A percentile compares a stretch with the other conserved stretches of the same genome.
These are phyloP conservation scores for Aspergillus oerlinghausenensis DNA, from an alignment of 2,329 filamentous ascomycete genomes.

Conservation along the genomic window DNA sequence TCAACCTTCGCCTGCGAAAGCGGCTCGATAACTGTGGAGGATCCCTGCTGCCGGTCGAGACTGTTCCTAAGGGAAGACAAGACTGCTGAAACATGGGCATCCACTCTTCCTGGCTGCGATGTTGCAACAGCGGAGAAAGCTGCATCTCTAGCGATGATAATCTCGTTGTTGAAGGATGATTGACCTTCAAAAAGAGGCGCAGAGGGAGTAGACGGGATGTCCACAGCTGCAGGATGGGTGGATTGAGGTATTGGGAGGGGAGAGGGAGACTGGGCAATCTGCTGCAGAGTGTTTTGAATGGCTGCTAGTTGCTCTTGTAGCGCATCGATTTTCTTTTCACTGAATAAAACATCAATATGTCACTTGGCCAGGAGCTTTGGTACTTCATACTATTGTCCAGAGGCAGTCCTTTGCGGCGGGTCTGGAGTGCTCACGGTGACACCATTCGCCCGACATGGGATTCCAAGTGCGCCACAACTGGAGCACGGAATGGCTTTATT, in stretches of 20 bases:
- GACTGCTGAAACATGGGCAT: slow-evolving; percentile 18
- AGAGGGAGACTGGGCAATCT: slow-evolving; percentile 9
- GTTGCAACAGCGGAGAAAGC: slow-evolving; percentile 17
- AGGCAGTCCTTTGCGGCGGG: neutral
- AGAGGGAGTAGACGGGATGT: slow-evolving; percentile 10
- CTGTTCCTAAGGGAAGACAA: slow-evolving; percentile 15
- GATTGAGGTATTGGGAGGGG: slow-evolving; percentile 1
- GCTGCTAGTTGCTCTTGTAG: slow-evolving; percentile 17
- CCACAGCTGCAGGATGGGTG: slow-evolving; percentile 1
- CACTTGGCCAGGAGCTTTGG: too few species aligned
- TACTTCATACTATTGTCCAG: slow-evolving; percentile 14
- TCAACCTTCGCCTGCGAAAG: slow-evolving; percentile 1
- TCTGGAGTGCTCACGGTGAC: slow-evolving; percentile 2
- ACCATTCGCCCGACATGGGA: slow-evolving; percentile 13
- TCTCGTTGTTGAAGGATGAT: slow-evolving; percentile 22
- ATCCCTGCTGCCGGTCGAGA: slow-evolving; percentile 11
- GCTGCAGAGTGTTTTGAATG: slow-evolving; percentile 14
- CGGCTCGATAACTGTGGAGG: neutral
- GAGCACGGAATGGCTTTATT: slow-evolving; percentile 21
- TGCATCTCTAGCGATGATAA: slow-evolving; percentile 19
- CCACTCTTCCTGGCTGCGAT: slow-evolving; percentile 5
- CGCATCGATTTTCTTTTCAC: slow-evolving; percentile 14
- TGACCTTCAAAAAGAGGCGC: slow-evolving; percentile 21
- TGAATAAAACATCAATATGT: neutral
- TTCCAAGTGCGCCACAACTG: slow-evolving; percentile 16